Evolutionary conservation across 805 yeast genomes (phyloP), one percentile per base, ranked within the genome.

Genomic region (Starmerella apicola): DNA sequence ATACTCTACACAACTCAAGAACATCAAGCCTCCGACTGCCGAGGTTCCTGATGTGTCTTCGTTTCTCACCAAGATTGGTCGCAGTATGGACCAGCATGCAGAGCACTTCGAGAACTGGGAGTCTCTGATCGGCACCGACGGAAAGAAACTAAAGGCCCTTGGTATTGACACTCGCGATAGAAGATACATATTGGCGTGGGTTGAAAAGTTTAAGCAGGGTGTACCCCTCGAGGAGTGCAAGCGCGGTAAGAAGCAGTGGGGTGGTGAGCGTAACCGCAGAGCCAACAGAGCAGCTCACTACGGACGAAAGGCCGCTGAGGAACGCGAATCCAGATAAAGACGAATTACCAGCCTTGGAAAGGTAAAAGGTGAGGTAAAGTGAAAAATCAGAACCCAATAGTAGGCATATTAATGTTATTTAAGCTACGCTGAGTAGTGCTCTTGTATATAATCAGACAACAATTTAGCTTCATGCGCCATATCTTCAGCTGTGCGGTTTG

Each of bases 221-320:
- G 68, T 66, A 39, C 66, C 70, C 17, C 62, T 81, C 42, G 53
- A 63, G 42, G 81, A 76, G 53, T 66, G 73, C 48, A 71, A 71
- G 50, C 60, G 65, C 46, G 83, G 86, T n/a, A 77, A 70, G 66
- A 83, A 83, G 68, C 68, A 71, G 51, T 66, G 75, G 62, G 95
- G 95, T 20, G 94, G 95, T 54, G 95, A 85, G 62, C 73, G 95
- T 58, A 79, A 75, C 53, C 71, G 78, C 45, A 74, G 70, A 52
- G 79, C 77, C 54, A 70, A 69, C 49, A 62, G 67, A 15, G 88
- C 94, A 5, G 55, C 51, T 15, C 48, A 46, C 41, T 56, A 50
- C 46, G 60, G 60, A 31, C 51, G 57, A 28, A 48, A 49, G 42
- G 46, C 51, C 24, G 58, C 60, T 5, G 63, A 54, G 37, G 53